A percentile compares a stretch with the other conserved stretches of the same genome.
Evolutionary conservation across 1,139 yeast species (phyloP).

Genomic region (Kodamaea anthophila): DNA sequence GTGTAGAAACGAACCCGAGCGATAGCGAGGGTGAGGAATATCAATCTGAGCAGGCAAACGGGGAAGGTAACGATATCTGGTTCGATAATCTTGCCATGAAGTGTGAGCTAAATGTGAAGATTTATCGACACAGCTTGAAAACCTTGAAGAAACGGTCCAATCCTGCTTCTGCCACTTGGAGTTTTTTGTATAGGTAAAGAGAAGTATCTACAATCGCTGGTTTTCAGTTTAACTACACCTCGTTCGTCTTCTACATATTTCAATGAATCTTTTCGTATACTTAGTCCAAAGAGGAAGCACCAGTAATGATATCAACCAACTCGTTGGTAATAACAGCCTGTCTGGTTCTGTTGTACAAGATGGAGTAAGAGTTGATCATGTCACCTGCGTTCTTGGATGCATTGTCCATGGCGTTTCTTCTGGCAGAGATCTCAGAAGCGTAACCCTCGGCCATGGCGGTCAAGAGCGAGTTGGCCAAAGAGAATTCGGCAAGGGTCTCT

Average conservation of each 20-base stretch:
- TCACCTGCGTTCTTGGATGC: slow-evolving; percentile 99
- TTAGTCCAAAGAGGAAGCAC: slow-evolving; percentile 97
- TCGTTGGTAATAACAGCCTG: slow-evolving; percentile 99
- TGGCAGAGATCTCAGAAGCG: slow-evolving; percentile 96
- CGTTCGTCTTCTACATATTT: too few relatives aligned
- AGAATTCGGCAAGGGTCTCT: slow-evolving; percentile 70
- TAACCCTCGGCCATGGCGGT: slow-evolving; percentile 97
- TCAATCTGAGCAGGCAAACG: too few relatives aligned
- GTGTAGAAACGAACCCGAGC: too few relatives aligned
- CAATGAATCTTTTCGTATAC: slow-evolving; percentile 1
- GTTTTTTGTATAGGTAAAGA: too few relatives aligned
- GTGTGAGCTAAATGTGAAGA: too few relatives aligned
- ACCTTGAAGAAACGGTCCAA: too few relatives aligned
- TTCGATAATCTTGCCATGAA: too few relatives aligned
- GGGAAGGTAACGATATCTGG: too few relatives aligned
- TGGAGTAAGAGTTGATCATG: slow-evolving; percentile 93
- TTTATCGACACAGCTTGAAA: too few relatives aligned
- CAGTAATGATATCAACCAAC: slow-evolving; percentile 98
- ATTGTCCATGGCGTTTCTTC: slow-evolving; percentile 99
- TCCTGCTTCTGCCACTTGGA: not conserved
- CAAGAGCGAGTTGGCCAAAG: slow-evolving; percentile 84
- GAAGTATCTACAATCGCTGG: too few relatives aligned
- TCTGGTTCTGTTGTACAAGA: slow-evolving; percentile 98
- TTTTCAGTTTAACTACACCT: too few relatives aligned
- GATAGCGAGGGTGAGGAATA: too few relatives aligned